These are phyloP conservation scores for Glonium stellatum DNA, from an alignment of 495 filamentous ascomycete species.

Conservation along the genomic window DNA sequence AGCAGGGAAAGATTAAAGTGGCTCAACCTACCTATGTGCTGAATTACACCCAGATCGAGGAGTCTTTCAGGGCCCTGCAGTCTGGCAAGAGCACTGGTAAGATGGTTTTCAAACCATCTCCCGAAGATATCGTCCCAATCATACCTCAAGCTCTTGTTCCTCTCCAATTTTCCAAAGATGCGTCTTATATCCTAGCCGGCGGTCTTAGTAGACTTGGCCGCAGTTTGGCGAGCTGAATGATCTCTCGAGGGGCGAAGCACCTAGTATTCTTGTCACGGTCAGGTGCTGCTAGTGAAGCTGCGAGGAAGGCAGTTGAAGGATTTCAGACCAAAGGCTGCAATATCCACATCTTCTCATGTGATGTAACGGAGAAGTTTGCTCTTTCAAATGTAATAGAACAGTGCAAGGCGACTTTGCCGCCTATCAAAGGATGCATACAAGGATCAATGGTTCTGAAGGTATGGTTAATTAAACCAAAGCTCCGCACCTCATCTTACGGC, in stretches of 20 bases:
- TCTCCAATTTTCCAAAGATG: neutral
- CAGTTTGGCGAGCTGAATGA: neutral
- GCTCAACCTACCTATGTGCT: neutral
- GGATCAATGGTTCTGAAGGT: constrained; percentile 11
- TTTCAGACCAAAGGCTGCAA: neutral
- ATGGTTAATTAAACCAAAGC: neutral
- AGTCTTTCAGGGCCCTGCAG: neutral
- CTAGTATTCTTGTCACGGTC: neutral
- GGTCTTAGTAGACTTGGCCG: neutral
- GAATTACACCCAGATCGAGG: neutral
- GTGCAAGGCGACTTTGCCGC: neutral
- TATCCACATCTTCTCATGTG: neutral
- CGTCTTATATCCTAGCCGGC: neutral
- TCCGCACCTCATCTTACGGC: no score
- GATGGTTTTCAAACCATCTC: neutral
- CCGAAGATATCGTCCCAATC: no score
- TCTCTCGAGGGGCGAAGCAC: neutral
- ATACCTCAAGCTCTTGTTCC: no score
- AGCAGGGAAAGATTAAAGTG: constrained; percentile 1
- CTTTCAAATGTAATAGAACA: neutral
- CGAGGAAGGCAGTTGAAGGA: neutral
- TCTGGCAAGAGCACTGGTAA: neutral
- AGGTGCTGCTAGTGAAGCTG: neutral
- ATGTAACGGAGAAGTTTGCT: neutral
- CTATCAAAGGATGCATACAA: constrained; percentile 25